phyloP scores from a whole-genome alignment of 768 basidiomycete genomes.

The Lentinus tigrinus region DNA sequence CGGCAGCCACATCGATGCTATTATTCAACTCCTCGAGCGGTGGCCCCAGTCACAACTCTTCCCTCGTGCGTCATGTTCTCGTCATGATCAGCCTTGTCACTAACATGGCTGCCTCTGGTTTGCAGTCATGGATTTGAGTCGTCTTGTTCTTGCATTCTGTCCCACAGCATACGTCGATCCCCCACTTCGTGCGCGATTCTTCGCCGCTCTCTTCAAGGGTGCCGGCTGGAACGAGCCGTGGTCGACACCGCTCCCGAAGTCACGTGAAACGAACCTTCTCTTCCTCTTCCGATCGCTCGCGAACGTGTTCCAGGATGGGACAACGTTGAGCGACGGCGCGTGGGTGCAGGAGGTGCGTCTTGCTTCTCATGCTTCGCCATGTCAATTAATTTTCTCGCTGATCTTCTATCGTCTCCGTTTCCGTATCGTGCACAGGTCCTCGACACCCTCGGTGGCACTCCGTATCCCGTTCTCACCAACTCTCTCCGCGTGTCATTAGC shows the following conservation, averaged over 20 bases:
- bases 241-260: constrained; percentile 58
- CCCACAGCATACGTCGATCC: constrained; percentile 49
- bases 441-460: constrained; percentile 46
- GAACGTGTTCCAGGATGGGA: constrained; percentile 70
- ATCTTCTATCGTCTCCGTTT: no score
- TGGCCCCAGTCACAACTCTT: constrained; percentile 77
- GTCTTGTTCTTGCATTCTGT: constrained; percentile 68
- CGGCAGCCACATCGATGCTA: constrained; percentile 54
- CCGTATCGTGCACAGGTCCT: constrained; percentile 58
- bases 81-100: neutral
- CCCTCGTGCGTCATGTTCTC: constrained; percentile 48
- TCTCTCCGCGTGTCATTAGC: constrained; percentile 73
- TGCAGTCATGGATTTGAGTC: constrained; percentile 81
- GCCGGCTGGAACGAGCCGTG: constrained; percentile 64
- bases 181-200: constrained; percentile 48
- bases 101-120: neutral
- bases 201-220: constrained; percentile 62
- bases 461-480: constrained; percentile 61
- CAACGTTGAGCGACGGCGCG: constrained; percentile 37
- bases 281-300: constrained; percentile 77
- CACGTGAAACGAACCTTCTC: constrained; percentile 82
- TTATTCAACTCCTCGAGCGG: constrained; percentile 63
- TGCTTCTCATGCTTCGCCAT: neutral
- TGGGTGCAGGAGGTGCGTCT: constrained; percentile 54
- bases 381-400: neutral